A percentile compares a stretch with the other conserved stretches of the same genome.
Evolutionary conservation across 148 eudicot genomes (phyloP).

Genomic region (Rhododendron kiyosumense): DNA sequence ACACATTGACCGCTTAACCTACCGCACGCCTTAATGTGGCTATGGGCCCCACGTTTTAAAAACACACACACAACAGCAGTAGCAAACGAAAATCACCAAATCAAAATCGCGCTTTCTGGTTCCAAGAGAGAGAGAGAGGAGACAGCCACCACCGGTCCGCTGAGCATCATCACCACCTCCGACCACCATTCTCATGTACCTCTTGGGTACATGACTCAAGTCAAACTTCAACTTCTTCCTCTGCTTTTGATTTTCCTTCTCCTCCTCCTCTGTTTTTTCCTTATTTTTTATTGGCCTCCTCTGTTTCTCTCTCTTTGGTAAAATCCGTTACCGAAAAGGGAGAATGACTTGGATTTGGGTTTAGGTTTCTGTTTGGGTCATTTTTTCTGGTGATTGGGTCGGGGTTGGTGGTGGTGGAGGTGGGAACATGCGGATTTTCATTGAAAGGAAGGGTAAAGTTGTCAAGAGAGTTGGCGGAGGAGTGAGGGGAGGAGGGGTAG

Average conservation of each 20-base stretch:
- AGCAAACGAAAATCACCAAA: no score
- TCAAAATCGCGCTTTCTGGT: no score
- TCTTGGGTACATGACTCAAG: constrained; percentile 42
- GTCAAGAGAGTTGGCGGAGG: constrained; percentile 57
- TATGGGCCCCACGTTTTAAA: no score
- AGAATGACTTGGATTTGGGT: constrained; percentile 41
- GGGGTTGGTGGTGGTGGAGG: neutral
- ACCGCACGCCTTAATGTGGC: no score
- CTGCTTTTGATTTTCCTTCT: neutral
- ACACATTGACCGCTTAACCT: no score
- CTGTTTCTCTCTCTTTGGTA: neutral
- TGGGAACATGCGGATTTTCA: constrained; percentile 7
- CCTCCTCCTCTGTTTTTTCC: no score
- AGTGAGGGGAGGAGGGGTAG: constrained; percentile 65
- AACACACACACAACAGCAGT: no score
- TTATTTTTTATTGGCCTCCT: no score
- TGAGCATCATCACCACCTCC: no score
- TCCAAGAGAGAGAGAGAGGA: no score
- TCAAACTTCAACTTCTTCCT: constrained; percentile 44
- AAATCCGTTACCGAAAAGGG: constrained; percentile 40
- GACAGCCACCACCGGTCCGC: no score
- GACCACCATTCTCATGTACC: constrained; percentile 42
- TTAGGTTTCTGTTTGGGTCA: neutral
- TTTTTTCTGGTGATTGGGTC: neutral
- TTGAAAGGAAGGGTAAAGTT: constrained; percentile 46